phyloP scores from a whole-genome alignment of 345 rosid species.

The Crucihimalaya himalaica region DNA sequence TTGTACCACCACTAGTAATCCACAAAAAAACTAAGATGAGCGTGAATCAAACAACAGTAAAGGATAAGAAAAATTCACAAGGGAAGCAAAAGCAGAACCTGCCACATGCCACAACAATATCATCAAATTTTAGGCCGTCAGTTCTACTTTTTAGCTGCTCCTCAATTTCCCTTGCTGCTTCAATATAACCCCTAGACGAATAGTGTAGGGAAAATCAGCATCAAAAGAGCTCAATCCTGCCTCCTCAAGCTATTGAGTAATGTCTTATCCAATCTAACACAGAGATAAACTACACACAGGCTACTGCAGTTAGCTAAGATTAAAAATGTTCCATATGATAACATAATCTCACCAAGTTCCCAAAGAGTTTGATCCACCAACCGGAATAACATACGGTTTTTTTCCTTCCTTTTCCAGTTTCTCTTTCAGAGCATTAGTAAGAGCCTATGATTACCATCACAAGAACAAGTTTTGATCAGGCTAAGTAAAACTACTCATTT shows the following conservation, averaged over 20 bases:
- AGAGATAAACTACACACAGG: not conserved
- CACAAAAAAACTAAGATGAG: slow-evolving; percentile 25
- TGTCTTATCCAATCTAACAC: not conserved
- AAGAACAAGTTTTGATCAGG: slow-evolving; percentile 1
- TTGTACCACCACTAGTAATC: slow-evolving; percentile 73
- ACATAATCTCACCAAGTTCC: slow-evolving; percentile 83
- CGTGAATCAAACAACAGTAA: slow-evolving; percentile 7
- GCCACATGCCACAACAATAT: slow-evolving; percentile 94
- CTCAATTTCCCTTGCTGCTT: slow-evolving; percentile 87
- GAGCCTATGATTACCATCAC: slow-evolving; percentile 51
- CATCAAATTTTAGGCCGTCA: slow-evolving; percentile 62
- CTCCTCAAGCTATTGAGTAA: not conserved
- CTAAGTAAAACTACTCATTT: not conserved
- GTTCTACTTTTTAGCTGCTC: slow-evolving; percentile 59
- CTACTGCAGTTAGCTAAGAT: not conserved
- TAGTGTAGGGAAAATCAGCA: not conserved
- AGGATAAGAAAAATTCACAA: not conserved
- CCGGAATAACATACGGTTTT: slow-evolving; percentile 91
- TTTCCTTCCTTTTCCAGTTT: slow-evolving; percentile 74
- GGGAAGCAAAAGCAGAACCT: slow-evolving; percentile 55
- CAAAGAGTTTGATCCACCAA: slow-evolving; percentile 89
- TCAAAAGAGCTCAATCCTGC: slow-evolving; percentile 2
- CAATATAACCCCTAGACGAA: slow-evolving; percentile 78
- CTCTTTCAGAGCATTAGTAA: slow-evolving; percentile 71
- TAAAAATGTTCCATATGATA: not conserved